Evolutionary conservation across 305 asterid species (phyloP).

Genomic region (Fraxinus floribunda): DNA sequence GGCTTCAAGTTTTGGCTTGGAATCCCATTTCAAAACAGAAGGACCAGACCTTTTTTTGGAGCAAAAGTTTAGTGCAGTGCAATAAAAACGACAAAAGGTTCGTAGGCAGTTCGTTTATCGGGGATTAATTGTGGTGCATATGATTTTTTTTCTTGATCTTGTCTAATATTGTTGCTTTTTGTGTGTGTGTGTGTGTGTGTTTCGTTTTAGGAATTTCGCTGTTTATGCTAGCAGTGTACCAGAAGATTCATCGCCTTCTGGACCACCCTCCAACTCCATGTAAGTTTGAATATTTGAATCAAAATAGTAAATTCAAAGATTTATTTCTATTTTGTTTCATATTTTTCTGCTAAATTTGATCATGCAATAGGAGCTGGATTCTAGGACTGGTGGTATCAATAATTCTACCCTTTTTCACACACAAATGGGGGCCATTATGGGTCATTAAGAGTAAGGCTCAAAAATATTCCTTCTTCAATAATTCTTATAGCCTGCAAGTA

Average conservation of each 20-base stretch:
- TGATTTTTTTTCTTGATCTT: neutral
- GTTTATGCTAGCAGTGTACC: constrained; percentile 43
- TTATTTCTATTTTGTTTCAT: neutral
- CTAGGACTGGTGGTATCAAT: constrained; percentile 54
- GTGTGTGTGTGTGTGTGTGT: too few relatives aligned
- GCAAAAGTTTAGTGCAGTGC: constrained; percentile 11
- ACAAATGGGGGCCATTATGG: constrained; percentile 66
- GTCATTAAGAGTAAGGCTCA: constrained; percentile 49
- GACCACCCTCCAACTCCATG: constrained; percentile 49
- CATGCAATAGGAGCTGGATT: constrained; percentile 62
- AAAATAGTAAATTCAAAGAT: neutral
- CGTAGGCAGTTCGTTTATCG: neutral
- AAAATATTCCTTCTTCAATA: neutral
- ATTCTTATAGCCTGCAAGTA: neutral
- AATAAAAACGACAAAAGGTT: constrained; percentile 26
- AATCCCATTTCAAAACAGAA: neutral
- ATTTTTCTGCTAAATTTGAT: neutral
- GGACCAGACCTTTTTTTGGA: constrained; percentile 7
- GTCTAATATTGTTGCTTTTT: neutral
- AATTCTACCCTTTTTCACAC: constrained; percentile 53
- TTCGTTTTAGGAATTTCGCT: constrained; percentile 28
- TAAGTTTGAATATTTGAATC: constrained; percentile 21
- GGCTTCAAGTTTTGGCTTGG: neutral
- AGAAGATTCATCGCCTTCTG: constrained; percentile 58
- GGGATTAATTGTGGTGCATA: neutral